Conservation (phyloP, 805 yeast genomes). For the Sungouiozyma ichnusensis region DNA sequence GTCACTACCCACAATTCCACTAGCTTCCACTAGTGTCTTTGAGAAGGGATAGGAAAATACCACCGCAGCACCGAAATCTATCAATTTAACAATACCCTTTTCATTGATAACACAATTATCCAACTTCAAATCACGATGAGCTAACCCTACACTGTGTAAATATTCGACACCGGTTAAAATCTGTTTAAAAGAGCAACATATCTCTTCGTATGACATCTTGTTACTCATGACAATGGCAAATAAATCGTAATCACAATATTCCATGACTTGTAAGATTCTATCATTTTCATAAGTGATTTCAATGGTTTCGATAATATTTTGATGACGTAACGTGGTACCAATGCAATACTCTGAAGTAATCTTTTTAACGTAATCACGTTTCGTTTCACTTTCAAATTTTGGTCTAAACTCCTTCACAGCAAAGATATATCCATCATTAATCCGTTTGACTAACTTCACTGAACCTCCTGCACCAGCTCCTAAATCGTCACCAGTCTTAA, state of each 20-base stretch:
- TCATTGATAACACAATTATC: slow-evolving; percentile 84
- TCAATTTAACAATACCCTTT: slow-evolving; percentile 78
- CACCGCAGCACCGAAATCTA: slow-evolving; percentile 90
- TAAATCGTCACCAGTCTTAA: slow-evolving; percentile 71
- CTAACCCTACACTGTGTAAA: slow-evolving; percentile 73
- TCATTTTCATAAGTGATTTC: slow-evolving; percentile 87
- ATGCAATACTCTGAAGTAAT: slow-evolving; percentile 92
- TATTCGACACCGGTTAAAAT: slow-evolving; percentile 71
- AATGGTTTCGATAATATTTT: slow-evolving; percentile 82
- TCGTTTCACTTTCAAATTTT: slow-evolving; percentile 59
- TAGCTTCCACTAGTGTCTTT: slow-evolving; percentile 59
- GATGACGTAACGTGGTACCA: slow-evolving; percentile 81
- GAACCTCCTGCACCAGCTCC: slow-evolving; percentile 97
- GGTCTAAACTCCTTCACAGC: slow-evolving; percentile 91
- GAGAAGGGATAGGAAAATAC: slow-evolving; percentile 83
- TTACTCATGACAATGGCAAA: slow-evolving; percentile 93
- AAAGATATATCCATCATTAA: slow-evolving; percentile 58
- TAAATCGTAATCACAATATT: slow-evolving; percentile 84
- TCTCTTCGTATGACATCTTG: slow-evolving; percentile 69
- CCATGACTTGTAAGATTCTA: slow-evolving; percentile 84
- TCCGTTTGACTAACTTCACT: slow-evolving; percentile 62
- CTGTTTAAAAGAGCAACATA: slow-evolving; percentile 84
- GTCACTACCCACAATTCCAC: slow-evolving; percentile 81
- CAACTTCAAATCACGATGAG: slow-evolving; percentile 83
- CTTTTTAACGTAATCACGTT: slow-evolving; percentile 81